Base-by-base conservation (phyloP, 2,329 filamentous ascomycete species). In the Cadophora luteo-olivacea region DNA sequence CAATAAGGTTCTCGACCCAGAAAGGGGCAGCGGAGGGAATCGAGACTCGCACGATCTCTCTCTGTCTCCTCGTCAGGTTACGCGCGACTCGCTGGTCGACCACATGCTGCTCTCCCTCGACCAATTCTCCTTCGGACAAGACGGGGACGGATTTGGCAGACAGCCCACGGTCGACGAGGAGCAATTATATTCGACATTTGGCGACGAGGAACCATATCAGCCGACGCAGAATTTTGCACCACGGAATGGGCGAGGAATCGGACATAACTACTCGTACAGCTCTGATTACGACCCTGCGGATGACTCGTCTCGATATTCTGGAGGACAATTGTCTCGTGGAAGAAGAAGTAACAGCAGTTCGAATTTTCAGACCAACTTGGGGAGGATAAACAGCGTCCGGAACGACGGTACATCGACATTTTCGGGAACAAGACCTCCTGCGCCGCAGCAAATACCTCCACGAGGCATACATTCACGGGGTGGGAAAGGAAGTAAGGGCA, bases 51-150 rank as follows among this genome's bases (percentile, higher is more conserved):
- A 97, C 83, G 94, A 97, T 79, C 85, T 97, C 70, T 94, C 92
- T 68, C 85, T 97, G 75, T 90, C 90, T 62, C 88, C 91, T 61
- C 85, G 90, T 70, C 88, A 92, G 78, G 89, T 92, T 71, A 93
- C 92, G 51, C 89, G 95, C 74, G 93, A 97, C 77, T 97, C 94
- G 45, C 89, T 99, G 73, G 93, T 99, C 69, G 92, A 96, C 80
- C 97, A 97, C 80, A 96, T 99, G 91, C 89, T 98, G 69, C 85
- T 96, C 72, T 97, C 94, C 51, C 89, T 99, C 72, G 95, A 97
- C 80, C 92, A 95, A 79, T 89, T 95, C 77, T 90, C 88, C 51
- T 84, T 87, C 74, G 84, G 80, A 55, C 83, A 86, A 49, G 74
- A 74, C 8, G 70, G 66, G 16, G 72, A 72, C 19, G 70, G 64